phyloP scores from a whole-genome alignment of 1,284 basidiomycete genomes.

The Puccinia novopanici region DNA sequence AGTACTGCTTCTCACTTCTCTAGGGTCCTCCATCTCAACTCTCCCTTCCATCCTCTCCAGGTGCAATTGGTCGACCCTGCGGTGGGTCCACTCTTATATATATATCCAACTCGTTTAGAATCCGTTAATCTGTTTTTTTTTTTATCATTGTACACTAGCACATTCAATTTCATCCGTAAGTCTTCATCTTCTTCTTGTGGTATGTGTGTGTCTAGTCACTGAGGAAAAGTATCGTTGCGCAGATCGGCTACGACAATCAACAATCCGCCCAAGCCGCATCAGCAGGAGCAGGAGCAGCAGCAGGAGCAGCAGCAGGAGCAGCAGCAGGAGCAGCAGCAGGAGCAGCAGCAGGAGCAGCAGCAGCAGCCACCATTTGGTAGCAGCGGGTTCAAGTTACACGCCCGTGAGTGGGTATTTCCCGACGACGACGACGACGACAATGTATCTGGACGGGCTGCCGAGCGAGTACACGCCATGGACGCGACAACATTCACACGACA shows the following conservation, averaged over 20 bases:
- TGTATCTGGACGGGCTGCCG: background rate
- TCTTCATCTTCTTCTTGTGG: background rate
- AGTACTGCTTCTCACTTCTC: constrained; percentile 29
- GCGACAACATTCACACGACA: no score
- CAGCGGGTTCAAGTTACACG: background rate
- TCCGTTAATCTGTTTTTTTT: constrained; percentile 6
- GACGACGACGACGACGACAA: no score
- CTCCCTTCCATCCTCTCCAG: constrained; percentile 43
- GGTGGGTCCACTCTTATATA: no score
- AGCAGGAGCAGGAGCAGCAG: background rate
- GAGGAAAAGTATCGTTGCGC: background rate
- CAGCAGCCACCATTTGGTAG: background rate
- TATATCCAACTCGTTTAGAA: no score
- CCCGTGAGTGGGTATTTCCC: background rate
- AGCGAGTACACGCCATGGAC: no score
- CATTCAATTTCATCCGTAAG: constrained; percentile 9
- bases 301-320: background rate
- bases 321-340: background rate
- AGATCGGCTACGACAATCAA: constrained; percentile 14
- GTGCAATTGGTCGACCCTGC: constrained; percentile 33
- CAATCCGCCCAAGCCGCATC: constrained; percentile 17
- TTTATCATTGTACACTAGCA: background rate
- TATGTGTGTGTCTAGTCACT: no score
- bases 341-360: constrained; percentile 3
- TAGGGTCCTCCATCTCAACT: constrained; percentile 26